A percentile compares a stretch with the other conserved stretches of the same genome.
Conservation (phyloP, 2,329 filamentous ascomycete species). For the Monosporascus cannonballus region DNA sequence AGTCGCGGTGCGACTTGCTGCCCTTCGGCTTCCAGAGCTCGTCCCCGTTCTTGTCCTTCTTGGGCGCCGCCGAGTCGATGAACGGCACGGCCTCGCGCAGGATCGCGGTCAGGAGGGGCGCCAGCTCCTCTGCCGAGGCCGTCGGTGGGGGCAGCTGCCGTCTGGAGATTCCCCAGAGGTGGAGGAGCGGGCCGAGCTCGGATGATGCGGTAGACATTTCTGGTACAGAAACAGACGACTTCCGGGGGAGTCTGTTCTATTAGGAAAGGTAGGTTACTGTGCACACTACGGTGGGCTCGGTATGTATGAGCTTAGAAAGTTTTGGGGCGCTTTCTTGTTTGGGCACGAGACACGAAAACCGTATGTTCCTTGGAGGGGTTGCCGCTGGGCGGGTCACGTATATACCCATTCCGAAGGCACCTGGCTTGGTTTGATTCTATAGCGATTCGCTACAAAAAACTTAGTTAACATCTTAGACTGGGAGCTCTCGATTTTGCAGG, state of each 20-base stretch:
- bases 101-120: slow-evolving; percentile 44
- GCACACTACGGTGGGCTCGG: too few species aligned
- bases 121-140: slow-evolving; percentile 36
- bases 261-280: not conserved
- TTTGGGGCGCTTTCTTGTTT: too few species aligned
- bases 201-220: slow-evolving; percentile 11
- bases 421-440: too few species aligned
- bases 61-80: slow-evolving; percentile 47
- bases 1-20: slow-evolving; percentile 42
- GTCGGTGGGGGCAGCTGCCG: slow-evolving; percentile 39
- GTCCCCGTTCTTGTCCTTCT: slow-evolving; percentile 30
- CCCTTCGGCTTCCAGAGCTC: slow-evolving; percentile 44
- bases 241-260: not conserved
- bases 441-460: too few species aligned
- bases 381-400: too few species aligned
- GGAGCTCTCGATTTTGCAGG: too few species aligned
- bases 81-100: slow-evolving; percentile 56
- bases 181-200: slow-evolving; percentile 41
- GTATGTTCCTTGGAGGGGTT: too few species aligned
- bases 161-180: slow-evolving; percentile 45
- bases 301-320: too few species aligned
- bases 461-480: too few species aligned
- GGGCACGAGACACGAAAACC: too few species aligned
- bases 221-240: not conserved
- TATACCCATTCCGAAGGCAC: too few species aligned